Conservation (phyloP, 495 filamentous ascomycete species). For the Neurospora sp. region DNA sequence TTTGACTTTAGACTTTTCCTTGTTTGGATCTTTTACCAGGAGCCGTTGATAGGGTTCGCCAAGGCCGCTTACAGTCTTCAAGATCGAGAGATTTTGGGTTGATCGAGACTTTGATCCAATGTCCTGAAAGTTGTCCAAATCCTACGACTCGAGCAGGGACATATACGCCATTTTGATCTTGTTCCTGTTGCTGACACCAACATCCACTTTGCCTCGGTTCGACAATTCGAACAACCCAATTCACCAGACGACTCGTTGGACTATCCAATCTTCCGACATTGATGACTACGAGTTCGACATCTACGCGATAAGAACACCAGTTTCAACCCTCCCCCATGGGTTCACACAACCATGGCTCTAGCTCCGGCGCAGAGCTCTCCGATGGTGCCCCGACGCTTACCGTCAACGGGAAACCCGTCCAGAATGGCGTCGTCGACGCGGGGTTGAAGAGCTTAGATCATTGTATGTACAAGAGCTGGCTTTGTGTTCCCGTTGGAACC, state of each 20-base stretch:
- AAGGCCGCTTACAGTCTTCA: background rate
- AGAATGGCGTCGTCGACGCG: conserved; percentile 50
- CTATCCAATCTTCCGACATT: too few species aligned
- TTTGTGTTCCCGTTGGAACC: background rate
- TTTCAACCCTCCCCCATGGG: conserved; percentile 8
- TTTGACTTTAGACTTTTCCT: background rate
- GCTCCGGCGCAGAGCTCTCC: conserved; percentile 22
- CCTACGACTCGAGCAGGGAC: background rate
- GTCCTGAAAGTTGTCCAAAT: background rate
- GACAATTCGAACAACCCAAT: too few species aligned
- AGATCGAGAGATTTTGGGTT: background rate
- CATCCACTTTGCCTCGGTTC: background rate
- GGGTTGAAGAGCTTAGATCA: conserved; percentile 64
- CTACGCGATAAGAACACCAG: background rate
- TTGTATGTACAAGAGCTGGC: conserved; percentile 42
- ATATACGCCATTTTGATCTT: background rate
- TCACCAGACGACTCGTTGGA: too few species aligned
- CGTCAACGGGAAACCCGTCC: background rate
- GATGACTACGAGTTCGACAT: background rate
- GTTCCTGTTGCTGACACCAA: background rate
- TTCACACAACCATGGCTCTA: conserved; percentile 14
- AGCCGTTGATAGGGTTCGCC: background rate
- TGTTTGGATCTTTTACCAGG: background rate
- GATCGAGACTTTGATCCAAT: background rate
- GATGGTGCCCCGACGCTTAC: conserved; percentile 8